Conservation (phyloP, 73 alveolate genomes). For the Paramecium pentaurelia region DNA sequence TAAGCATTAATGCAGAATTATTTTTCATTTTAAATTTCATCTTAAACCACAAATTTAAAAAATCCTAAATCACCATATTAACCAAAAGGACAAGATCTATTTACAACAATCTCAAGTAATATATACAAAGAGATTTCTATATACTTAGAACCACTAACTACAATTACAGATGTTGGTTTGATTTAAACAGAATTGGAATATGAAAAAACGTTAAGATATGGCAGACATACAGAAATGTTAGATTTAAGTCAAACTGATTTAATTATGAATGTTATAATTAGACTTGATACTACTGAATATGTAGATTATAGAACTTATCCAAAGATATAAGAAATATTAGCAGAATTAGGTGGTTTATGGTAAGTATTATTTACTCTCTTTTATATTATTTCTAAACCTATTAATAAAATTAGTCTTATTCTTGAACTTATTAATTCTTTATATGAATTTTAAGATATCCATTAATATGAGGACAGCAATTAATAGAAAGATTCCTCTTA, state of each 20-base stretch:
- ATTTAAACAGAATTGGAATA: not conserved
- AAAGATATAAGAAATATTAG: not conserved
- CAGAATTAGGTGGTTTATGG: slow-evolving; percentile 30
- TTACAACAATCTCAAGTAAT: not conserved
- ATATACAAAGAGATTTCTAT: not conserved
- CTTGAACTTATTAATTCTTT: not conserved
- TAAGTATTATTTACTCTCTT: not conserved
- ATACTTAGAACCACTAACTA: not conserved
- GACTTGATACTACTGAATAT: slow-evolving; percentile 15
- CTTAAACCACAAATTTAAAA: not conserved
- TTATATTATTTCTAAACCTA: not conserved
- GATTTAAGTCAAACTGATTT: not conserved
- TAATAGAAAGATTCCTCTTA: not conserved
- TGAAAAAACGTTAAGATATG: slow-evolving; percentile 16
- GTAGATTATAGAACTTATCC: not conserved
- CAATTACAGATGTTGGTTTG: not conserved
- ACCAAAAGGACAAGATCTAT: slow-evolving; percentile 3
- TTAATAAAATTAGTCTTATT: not conserved
- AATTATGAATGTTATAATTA: not conserved
- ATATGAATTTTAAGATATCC: not conserved
- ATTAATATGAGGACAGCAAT: not conserved
- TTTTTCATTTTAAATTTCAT: not conserved
- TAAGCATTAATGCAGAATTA: not conserved
- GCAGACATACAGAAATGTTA: slow-evolving; percentile 30
- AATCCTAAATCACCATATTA: not conserved